Conservation (phyloP, 257 asterid genomes). For the Solanum medicagineum region DNA sequence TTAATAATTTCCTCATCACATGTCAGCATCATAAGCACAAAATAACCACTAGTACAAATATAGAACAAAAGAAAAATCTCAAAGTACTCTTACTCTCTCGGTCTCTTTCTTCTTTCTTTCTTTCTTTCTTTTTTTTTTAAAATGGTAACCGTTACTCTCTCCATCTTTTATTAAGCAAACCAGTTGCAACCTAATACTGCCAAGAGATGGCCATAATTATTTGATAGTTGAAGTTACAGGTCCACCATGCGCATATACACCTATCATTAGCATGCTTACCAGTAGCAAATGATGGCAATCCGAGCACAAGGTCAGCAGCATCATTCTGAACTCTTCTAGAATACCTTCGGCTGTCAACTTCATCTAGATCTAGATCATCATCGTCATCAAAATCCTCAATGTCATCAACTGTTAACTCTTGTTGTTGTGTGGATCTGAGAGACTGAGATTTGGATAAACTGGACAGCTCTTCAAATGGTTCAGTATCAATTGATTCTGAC, state of each 20-base stretch:
- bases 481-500: conserved; percentile 52
- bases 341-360: conserved; percentile 62
- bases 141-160: background rate
- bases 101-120: background rate
- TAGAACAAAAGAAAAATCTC: background rate
- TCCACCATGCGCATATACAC: background rate
- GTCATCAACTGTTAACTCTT: conserved; percentile 83
- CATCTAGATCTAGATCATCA: conserved; percentile 47
- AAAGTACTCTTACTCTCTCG: background rate
- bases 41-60: background rate
- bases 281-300: conserved; percentile 74
- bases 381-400: conserved; percentile 80
- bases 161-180: background rate
- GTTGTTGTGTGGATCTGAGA: conserved; percentile 41
- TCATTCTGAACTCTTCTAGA: conserved; percentile 93
- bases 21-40: background rate
- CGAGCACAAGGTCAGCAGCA: conserved; percentile 75
- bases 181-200: background rate
- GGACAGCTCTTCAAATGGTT: conserved; percentile 44
- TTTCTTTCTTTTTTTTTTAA: background rate
- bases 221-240: background rate
- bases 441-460: conserved; percentile 56
- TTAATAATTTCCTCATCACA: background rate
- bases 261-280: conserved; percentile 27
- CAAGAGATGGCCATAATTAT: background rate